phyloP scores from a whole-genome alignment of 805 yeast genomes.

The Ogataea polymorpha region DNA sequence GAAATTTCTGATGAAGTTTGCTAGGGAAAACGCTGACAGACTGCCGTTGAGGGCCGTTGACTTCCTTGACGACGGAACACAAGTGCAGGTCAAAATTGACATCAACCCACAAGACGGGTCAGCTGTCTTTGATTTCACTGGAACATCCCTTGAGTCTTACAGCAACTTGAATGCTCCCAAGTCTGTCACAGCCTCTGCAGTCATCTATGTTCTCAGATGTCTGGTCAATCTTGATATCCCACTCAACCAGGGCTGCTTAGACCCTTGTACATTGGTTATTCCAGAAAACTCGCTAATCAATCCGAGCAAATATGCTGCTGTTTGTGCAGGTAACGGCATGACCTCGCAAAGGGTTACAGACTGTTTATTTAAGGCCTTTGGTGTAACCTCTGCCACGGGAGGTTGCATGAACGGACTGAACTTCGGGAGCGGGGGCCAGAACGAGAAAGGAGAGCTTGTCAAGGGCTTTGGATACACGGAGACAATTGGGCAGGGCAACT shows the following conservation, averaged over 20 bases:
- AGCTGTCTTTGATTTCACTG: conserved; percentile 51
- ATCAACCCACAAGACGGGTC: conserved; percentile 40
- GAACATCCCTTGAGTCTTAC: conserved; percentile 50
- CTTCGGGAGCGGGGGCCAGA: conserved; percentile 48
- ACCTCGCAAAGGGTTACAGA: conserved; percentile 89
- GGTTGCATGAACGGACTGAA: conserved; percentile 89
- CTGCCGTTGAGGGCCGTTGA: conserved; percentile 44
- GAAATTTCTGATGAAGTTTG: conserved; percentile 32
- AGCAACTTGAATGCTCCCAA: conserved; percentile 54
- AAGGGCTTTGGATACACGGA: conserved; percentile 52
- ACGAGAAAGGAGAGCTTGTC: conserved; percentile 1
- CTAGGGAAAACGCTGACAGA: conserved; percentile 37
- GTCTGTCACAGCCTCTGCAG: conserved; percentile 52
- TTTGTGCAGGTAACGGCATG: conserved; percentile 53
- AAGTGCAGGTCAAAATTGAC: conserved; percentile 40
- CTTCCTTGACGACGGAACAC: conserved; percentile 55
- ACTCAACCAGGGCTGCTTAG: conserved; percentile 50
- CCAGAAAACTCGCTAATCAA: conserved; percentile 36
- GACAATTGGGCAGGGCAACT: conserved; percentile 52
- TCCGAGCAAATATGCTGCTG: conserved; percentile 45
- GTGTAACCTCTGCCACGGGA: conserved; percentile 83
- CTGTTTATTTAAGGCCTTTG: conserved; percentile 75
- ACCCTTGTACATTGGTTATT: conserved; percentile 29
- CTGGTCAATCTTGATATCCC: conserved; percentile 53
- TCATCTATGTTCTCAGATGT: conserved; percentile 49